Base-by-base conservation (phyloP, 2,329 filamentous ascomycete species). In the Dendrostoma leiphaemia region DNA sequence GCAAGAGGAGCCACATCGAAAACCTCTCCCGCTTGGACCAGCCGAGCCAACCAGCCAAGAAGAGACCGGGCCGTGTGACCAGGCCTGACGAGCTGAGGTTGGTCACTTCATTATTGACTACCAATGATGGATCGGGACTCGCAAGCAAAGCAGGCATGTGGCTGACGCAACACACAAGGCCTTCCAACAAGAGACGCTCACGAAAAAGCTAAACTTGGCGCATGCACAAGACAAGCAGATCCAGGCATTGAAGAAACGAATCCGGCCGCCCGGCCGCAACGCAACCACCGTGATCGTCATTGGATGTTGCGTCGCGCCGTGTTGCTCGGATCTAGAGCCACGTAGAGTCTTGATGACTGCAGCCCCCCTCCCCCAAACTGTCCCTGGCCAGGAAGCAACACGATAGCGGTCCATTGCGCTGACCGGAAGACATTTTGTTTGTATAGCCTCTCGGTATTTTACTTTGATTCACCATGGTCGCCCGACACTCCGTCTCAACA, bases 51-150 rank as follows among this genome's bases (percentile, higher is more conserved):
- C 51, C 55, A 57, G 49, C 31, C 29, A 46, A 28, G 38, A 38
- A 53, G 28, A 32, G 19, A 44, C 28, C 38, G 29, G 28, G 19
- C 43, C 48, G 48, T 40, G 29, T 32, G 41, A 43, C 48, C 54
- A 29, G 52, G 41, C 47, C 51, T 45, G 51, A 31, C 48, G 38
- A 51, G 51, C 51, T 54, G 48, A 54, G 54, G 48, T 24, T 53
- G 48, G 24, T 28, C 40, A 32, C 15, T 31, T 29, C 23, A 44
- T 45, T n/a, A 6, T 21, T 28, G 28, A 26, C 31, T 51, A 32
- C 48, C 52, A 54, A 51, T 57, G 29, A 55, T 46, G 44, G 51
- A 35, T 37, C 45, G 31, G 37, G 48, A 51, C 26, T 44, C 17
- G 31, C 34, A 37, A 49, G 32, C 45, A 54, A n/a, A n/a, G 48